These are phyloP conservation scores for Lomentospora prolificans DNA, from an alignment of 2,329 filamentous ascomycete genomes.

Conservation along the genomic window DNA sequence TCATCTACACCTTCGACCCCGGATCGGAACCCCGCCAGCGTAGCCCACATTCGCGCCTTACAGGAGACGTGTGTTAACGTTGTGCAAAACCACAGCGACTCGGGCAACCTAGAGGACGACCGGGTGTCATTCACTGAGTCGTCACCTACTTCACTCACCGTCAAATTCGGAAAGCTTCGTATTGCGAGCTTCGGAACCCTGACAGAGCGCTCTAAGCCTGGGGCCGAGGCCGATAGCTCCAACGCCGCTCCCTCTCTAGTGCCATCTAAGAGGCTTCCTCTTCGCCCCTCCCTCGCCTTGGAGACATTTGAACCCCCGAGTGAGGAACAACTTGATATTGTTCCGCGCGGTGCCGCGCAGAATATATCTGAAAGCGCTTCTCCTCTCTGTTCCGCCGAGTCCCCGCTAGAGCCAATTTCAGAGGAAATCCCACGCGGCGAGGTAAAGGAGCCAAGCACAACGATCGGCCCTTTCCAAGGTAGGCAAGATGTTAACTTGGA, in stretches of 20 bases:
- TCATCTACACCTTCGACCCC: constrained; percentile 1
- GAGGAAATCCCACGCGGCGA: not conserved
- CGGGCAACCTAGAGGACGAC: not conserved
- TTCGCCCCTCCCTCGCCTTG: constrained; percentile 21
- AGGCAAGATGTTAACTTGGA: not conserved
- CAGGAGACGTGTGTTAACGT: constrained; percentile 8
- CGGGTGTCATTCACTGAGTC: constrained; percentile 1
- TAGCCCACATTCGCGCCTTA: constrained; percentile 4
- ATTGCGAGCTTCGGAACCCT: constrained; percentile 8
- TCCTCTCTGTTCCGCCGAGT: not conserved
- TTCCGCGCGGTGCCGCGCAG: not conserved
- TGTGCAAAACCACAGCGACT: not conserved
- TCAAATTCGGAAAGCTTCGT: constrained; percentile 8
- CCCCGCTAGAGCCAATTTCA: not conserved
- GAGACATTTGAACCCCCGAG: constrained; percentile 22
- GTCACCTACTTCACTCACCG: constrained; percentile 1
- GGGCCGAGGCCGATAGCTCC: constrained; percentile 12
- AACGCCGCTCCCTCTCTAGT: constrained; percentile 15
- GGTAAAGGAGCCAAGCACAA: not conserved
- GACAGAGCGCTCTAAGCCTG: constrained; percentile 10
- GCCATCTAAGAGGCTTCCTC: constrained; percentile 11
- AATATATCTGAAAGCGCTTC: not conserved
- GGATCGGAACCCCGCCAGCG: constrained; percentile 4
- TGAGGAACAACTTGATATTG: not conserved
- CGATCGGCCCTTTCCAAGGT: not conserved